Evolutionary conservation across 345 rosid species (phyloP).

Genomic region (Eucalyptus marginata): DNA sequence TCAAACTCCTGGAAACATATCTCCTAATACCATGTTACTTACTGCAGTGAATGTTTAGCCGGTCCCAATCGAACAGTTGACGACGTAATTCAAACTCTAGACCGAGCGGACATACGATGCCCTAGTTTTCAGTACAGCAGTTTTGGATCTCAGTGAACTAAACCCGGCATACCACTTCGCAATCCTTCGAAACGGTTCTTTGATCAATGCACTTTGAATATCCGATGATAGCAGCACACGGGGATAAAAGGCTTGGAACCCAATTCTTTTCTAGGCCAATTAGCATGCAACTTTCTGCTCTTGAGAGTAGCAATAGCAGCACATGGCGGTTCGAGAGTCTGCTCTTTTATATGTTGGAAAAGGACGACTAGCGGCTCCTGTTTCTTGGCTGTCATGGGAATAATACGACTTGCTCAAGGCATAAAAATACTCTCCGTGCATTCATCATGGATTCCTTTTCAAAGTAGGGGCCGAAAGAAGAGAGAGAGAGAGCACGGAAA

Average conservation of each 20-base stretch:
- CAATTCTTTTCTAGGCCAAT: background rate
- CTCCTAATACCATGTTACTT: background rate
- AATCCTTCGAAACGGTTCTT: background rate
- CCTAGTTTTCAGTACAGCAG: background rate
- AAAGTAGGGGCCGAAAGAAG: background rate
- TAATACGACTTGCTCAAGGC: background rate
- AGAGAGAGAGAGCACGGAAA: background rate
- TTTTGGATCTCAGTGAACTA: background rate
- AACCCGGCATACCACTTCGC: background rate
- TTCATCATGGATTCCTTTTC: background rate
- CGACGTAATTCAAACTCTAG: background rate
- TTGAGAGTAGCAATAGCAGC: too few species aligned
- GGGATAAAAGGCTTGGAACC: background rate
- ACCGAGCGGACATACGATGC: background rate
- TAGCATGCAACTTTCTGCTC: background rate
- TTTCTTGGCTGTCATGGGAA: background rate
- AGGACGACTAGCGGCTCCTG: background rate
- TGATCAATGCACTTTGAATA: background rate
- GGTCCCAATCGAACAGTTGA: background rate
- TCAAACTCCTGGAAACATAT: background rate
- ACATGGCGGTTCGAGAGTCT: too few species aligned
- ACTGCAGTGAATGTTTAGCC: background rate
- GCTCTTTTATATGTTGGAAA: background rate
- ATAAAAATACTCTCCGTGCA: background rate
- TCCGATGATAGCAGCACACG: fast-evolving